Evolutionary conservation across 345 rosid species (phyloP).

Genomic region (Salix koriyanagi): DNA sequence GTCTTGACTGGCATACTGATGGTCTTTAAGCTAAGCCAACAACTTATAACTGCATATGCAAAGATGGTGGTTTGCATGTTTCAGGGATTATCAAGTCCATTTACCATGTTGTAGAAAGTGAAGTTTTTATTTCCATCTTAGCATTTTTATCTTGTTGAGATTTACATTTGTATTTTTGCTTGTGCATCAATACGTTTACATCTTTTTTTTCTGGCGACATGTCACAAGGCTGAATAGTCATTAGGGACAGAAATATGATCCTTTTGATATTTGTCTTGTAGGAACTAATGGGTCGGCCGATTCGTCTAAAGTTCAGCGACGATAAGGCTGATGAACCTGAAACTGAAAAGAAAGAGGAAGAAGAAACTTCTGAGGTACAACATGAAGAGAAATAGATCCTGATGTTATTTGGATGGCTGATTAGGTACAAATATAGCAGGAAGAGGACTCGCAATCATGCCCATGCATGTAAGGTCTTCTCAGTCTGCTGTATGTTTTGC

Average conservation of each 20-base stretch:
- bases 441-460: not conserved
- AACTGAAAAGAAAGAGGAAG: conserved; percentile 32
- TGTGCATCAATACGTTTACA: not conserved
- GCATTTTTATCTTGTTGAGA: too few species aligned
- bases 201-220: not conserved
- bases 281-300: conserved; percentile 84
- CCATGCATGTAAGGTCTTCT: conserved; percentile 5
- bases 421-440: conserved; percentile 9
- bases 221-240: not conserved
- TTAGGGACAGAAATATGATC: not conserved
- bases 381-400: conserved; percentile 22
- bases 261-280: conserved; percentile 26
- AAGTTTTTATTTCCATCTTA: too few species aligned
- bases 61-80: too few species aligned
- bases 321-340: conserved; percentile 40
- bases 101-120: too few species aligned
- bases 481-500: conserved; percentile 10
- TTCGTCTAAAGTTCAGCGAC: conserved; percentile 63
- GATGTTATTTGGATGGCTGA: not conserved
- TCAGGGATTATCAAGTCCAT: too few species aligned
- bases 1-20: too few species aligned
- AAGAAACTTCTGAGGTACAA: conserved; percentile 19
- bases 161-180: too few species aligned
- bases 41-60: too few species aligned
- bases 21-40: too few species aligned